These are phyloP conservation scores for Xylariaceae sp. DNA, from an alignment of 2,329 filamentous ascomycete species.

Conservation along the genomic window DNA sequence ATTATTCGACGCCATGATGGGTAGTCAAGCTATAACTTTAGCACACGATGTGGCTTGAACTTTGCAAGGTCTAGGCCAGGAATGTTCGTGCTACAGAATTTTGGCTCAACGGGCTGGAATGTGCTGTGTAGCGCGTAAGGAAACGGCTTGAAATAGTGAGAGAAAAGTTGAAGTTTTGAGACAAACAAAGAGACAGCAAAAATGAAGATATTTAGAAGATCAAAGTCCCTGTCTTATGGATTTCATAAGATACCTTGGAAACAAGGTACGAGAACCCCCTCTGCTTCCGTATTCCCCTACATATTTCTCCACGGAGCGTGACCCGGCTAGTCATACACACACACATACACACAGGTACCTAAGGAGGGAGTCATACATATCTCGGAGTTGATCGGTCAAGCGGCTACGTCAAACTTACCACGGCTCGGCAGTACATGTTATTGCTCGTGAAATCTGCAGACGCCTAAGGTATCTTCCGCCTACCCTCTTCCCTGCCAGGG, in stretches of 20 bases:
- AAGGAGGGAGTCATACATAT: slow-evolving; percentile 16
- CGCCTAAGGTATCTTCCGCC: slow-evolving; percentile 10
- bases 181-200: slow-evolving; percentile 10
- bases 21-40: slow-evolving; percentile 2
- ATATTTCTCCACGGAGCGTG: slow-evolving; percentile 1
- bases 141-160: background rate
- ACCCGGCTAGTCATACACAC: slow-evolving; percentile 22
- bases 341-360: background rate
- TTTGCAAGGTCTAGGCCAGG: no score
- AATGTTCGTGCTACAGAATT: background rate
- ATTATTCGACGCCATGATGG: slow-evolving; percentile 66
- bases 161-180: background rate
- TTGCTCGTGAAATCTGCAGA: slow-evolving; percentile 7
- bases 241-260: background rate
- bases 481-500: slow-evolving; percentile 5
- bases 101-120: slow-evolving; percentile 4
- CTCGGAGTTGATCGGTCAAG: slow-evolving; percentile 46
- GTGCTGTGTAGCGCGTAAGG: slow-evolving; percentile 12
- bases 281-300: background rate
- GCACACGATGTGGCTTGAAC: background rate
- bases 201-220: background rate
- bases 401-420: slow-evolving; percentile 37
- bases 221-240: background rate
- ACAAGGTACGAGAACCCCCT: background rate
- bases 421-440: slow-evolving; percentile 17